Evolutionary conservation across 192 early-diverging fungal genomes (phyloP), one percentile per base, ranked within the genome.

Genomic region (Coemansia brasiliensis): DNA sequence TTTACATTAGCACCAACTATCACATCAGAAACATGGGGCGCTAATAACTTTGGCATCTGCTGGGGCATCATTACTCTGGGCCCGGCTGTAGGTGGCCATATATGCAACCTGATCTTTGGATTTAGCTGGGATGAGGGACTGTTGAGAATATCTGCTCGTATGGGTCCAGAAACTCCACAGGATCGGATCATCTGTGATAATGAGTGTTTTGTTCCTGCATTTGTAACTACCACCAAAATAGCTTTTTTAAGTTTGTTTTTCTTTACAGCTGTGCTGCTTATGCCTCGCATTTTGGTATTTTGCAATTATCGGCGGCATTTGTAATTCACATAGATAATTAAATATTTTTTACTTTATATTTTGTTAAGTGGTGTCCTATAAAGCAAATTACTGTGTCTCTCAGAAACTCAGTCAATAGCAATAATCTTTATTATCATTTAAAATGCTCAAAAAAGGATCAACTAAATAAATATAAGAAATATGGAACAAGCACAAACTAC

Each of bases 91-190:
- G 87, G 87, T 40, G 85, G 84, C 3, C 87, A 86, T 25, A 21
- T 84, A 8, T 87, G 83, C 61, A 87, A 85, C 55, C 43, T 86
- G 43, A 54, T 87, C 9, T 87, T 87, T 57, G 87, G 87, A 7
- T 72, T 65, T 26, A 73, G 77, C 35, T 85, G 81, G 60, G 87
- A 88, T 20, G 65, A 76, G 6, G 71, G 61, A 18, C 37, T 61
- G 53, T 40, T 16, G 15, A 52, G 55, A 6, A 70, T 74, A 21
- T 59, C 54, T 35, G 44, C 44, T 0, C 38, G 68, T 6, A 17
- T 67, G 52, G 59, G 55, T 9, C 49, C 55, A 3, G 55, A 46
- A 3, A 21, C 52, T 1, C 49, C 56, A 1, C 59, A 55, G 41
- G 65, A 62, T 13, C 54, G 17, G 24, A 55, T 57, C n/a, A 42